Evolutionary conservation across 805 yeast genomes (phyloP).

Genomic region (Candida boleticola): DNA sequence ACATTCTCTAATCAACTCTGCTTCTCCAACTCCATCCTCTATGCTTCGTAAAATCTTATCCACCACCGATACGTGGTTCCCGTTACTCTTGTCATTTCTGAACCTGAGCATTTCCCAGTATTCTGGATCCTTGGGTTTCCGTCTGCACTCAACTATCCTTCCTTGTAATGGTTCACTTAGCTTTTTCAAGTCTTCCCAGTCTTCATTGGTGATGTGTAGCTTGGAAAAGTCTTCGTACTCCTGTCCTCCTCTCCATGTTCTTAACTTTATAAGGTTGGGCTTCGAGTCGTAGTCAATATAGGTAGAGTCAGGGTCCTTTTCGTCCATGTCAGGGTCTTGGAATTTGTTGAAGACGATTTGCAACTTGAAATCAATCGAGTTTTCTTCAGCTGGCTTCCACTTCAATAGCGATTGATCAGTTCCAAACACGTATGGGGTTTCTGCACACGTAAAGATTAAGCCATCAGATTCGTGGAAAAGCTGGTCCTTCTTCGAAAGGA

Average conservation of each 20-base stretch:
- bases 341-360: constrained; percentile 56
- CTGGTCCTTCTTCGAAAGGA: constrained; percentile 66
- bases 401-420: constrained; percentile 84
- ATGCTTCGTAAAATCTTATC: constrained; percentile 81
- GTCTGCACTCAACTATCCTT: constrained; percentile 81
- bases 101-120: constrained; percentile 85
- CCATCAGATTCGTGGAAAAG: constrained; percentile 93
- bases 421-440: constrained; percentile 82
- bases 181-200: constrained; percentile 75
- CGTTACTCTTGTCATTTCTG: constrained; percentile 88
- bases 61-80: constrained; percentile 80
- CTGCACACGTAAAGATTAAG: constrained; percentile 86
- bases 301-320: constrained; percentile 65
- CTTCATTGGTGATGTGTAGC: constrained; percentile 60
- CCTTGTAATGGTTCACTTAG: constrained; percentile 83
- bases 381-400: constrained; percentile 98
- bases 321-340: constrained; percentile 63
- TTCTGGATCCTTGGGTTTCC: constrained; percentile 52
- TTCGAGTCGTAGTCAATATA: constrained; percentile 79
- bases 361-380: constrained; percentile 85
- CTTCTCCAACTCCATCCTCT: constrained; percentile 78
- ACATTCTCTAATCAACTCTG: constrained; percentile 64
- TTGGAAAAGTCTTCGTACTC: constrained; percentile 67
- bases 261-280: constrained; percentile 61
- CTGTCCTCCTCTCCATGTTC: constrained; percentile 74